Conservation (phyloP, 75 land plant genomes). For the Pseudotsuga menziesii region DNA sequence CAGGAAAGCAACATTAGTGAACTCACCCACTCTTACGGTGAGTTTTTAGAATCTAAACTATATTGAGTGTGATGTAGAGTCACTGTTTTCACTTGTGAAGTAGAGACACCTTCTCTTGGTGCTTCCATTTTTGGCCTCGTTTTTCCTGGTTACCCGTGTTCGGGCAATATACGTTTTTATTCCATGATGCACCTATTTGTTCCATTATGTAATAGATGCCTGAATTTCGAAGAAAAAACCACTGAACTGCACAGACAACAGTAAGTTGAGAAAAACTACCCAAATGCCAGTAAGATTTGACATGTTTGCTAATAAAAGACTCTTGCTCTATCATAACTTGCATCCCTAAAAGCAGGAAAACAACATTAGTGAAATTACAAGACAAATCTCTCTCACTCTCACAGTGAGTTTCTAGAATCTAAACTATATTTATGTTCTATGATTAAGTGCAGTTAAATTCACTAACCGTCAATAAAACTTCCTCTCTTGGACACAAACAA, state of each 20-base stretch:
- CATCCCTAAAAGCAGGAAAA: background rate
- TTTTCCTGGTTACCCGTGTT: too few species aligned
- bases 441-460: background rate
- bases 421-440: background rate
- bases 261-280: background rate
- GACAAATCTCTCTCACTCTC: background rate
- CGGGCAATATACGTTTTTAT: too few species aligned
- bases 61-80: too few species aligned
- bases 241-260: too few species aligned
- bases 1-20: background rate
- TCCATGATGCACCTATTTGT: too few species aligned
- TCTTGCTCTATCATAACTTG: background rate
- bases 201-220: too few species aligned
- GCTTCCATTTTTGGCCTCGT: too few species aligned
- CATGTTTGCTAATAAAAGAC: background rate
- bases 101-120: too few species aligned
- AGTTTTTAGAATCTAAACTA: background rate
- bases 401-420: background rate
- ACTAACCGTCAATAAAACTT: background rate
- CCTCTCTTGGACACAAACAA: background rate
- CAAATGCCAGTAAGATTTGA: background rate
- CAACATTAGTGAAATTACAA: background rate
- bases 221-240: too few species aligned
- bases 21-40: background rate
- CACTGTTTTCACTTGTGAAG: too few species aligned